Evolutionary conservation across 352 stramenopile genomes (phyloP).

Genomic region (Phytophthora idaei): DNA sequence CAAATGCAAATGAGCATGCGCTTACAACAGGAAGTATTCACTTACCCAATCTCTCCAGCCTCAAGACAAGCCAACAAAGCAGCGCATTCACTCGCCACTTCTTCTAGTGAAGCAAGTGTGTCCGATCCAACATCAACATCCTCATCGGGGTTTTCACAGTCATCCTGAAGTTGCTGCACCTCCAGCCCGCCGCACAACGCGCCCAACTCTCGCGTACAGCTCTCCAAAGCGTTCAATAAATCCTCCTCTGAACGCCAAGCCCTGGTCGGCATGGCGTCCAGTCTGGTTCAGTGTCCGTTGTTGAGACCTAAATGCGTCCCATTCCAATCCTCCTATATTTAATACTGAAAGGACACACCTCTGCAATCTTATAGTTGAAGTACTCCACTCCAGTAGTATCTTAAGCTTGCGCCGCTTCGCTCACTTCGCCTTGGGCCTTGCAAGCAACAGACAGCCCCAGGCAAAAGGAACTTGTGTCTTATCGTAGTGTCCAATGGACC

Average conservation of each 20-base stretch:
- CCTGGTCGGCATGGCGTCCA: not conserved
- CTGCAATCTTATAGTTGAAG: slow-evolving; percentile 31
- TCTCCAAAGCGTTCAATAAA: slow-evolving; percentile 23
- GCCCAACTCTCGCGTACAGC: slow-evolving; percentile 29
- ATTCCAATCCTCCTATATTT: not conserved
- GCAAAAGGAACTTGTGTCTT: not conserved
- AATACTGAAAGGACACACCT: slow-evolving; percentile 26
- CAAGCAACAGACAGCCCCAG: slow-evolving; percentile 1
- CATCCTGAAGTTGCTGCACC: slow-evolving; percentile 10
- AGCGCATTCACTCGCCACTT: slow-evolving; percentile 27
- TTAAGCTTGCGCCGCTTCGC: not conserved
- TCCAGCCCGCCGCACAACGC: slow-evolving; percentile 34
- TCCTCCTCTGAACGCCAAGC: slow-evolving; percentile 8
- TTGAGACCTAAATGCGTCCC: not conserved
- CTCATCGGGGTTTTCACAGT: slow-evolving; percentile 2
- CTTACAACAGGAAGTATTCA: not conserved
- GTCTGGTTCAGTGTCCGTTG: slow-evolving; percentile 8
- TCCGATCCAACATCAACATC: not conserved
- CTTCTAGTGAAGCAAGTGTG: slow-evolving; percentile 25
- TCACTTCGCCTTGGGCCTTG: slow-evolving; percentile 2
- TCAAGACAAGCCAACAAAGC: slow-evolving; percentile 34
- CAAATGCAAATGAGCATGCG: not conserved
- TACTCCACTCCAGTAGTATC: slow-evolving; percentile 14
- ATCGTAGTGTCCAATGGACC: slow-evolving; percentile 29
- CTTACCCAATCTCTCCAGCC: not conserved